Conservation (phyloP, 257 asterid genomes). For the Schizonepeta tenuifolia region DNA sequence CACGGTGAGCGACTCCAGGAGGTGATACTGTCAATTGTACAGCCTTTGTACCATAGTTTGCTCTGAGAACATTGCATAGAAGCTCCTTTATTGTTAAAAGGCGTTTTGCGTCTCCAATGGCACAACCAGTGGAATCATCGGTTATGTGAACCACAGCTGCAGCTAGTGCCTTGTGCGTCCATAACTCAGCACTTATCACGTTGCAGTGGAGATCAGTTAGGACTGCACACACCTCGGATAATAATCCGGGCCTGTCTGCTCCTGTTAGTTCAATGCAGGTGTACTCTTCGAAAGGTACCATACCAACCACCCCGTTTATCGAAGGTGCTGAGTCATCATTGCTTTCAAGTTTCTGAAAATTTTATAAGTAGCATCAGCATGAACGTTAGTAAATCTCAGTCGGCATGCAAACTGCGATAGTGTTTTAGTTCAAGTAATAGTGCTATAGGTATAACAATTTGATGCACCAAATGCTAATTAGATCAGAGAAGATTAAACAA, state of each 20-base stretch:
- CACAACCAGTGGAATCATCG: constrained; percentile 51
- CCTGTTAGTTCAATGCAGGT: constrained; percentile 76
- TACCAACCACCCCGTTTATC: constrained; percentile 56
- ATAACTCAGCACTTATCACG: constrained; percentile 72
- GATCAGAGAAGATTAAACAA: too few relatives aligned
- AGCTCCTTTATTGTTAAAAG: constrained; percentile 56
- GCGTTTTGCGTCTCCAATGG: constrained; percentile 62
- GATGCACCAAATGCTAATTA: too few relatives aligned
- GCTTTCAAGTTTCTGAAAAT: constrained; percentile 63
- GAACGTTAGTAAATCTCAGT: not conserved
- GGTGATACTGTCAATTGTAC: constrained; percentile 65
- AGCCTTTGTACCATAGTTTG: constrained; percentile 50
- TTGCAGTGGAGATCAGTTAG: constrained; percentile 69
- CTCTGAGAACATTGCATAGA: constrained; percentile 59
- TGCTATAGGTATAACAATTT: too few relatives aligned
- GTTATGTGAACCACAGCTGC: constrained; percentile 77
- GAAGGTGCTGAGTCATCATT: constrained; percentile 53
- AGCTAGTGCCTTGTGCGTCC: constrained; percentile 80
- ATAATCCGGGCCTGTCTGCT: constrained; percentile 73
- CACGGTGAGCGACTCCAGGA: constrained; percentile 66
- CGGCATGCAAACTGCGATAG: not conserved
- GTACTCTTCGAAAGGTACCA: constrained; percentile 64
- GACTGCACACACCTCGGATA: constrained; percentile 73
- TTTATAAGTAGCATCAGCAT: not conserved
- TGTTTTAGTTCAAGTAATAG: too few relatives aligned